phyloP scores from a whole-genome alignment of 2,329 filamentous ascomycete genomes.

The Parastagonospora nodorum region DNA sequence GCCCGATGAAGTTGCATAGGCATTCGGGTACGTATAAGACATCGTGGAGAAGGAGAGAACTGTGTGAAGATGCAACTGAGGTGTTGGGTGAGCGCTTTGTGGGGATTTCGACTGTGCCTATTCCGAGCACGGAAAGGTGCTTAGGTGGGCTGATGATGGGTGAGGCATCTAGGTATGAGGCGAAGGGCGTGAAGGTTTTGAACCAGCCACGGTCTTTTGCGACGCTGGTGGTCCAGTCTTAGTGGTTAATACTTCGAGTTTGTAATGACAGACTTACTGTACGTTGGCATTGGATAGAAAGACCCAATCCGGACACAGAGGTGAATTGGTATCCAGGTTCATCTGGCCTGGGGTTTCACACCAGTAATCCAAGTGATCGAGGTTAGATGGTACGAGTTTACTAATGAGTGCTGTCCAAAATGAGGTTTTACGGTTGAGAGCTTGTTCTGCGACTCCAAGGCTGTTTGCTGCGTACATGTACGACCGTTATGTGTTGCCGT shows the following conservation, averaged over 20 bases:
- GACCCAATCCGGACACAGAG: constrained; percentile 15
- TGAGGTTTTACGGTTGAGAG: too few relatives aligned
- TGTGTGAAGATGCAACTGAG: not conserved
- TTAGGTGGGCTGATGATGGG: not conserved
- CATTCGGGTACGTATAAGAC: constrained; percentile 12
- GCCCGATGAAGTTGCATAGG: constrained; percentile 16
- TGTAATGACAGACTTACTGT: constrained; percentile 9
- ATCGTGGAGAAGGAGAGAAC: constrained; percentile 12
- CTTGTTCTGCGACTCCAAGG: too few relatives aligned
- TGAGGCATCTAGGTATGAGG: constrained; percentile 5
- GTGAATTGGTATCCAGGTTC: not conserved
- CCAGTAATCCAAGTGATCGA: not conserved
- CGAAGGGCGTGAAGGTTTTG: constrained; percentile 23
- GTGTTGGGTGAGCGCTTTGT: constrained; percentile 7
- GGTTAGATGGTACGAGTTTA: not conserved
- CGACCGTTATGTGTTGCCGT: too few relatives aligned
- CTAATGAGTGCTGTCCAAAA: too few relatives aligned
- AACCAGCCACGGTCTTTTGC: constrained; percentile 25
- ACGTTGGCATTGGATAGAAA: constrained; percentile 15
- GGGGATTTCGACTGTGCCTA: constrained; percentile 17
- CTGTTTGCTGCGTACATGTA: too few relatives aligned
- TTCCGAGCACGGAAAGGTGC: constrained; percentile 9
- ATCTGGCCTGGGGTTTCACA: not conserved
- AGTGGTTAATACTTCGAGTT: not conserved
- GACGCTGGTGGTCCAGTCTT: constrained; percentile 1